Base-by-base conservation (phyloP, 2,329 filamentous ascomycete species). In the Venturia oleaginea region DNA sequence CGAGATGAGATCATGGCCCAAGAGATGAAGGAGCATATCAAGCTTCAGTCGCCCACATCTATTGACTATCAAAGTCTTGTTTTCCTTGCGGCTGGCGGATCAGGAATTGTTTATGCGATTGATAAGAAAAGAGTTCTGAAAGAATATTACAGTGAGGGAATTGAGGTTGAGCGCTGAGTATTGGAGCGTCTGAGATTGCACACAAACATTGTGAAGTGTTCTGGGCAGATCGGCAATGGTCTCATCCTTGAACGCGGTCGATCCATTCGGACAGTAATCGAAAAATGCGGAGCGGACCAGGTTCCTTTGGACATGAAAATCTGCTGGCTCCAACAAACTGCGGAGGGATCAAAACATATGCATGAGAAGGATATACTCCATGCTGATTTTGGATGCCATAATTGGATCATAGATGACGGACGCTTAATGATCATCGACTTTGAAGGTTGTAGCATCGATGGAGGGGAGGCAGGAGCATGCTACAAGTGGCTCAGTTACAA, bases 401-500 rank as follows among this genome's bases (percentile, higher is more conserved):
- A 37, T 37, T 37, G 34, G 65, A 65, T 68, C 24, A 57, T 65
- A 63, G 64, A 64, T 64, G 19, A 65, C 7, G 63, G 42, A 7
- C 59, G 55, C 46, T 42, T 67, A 46, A 67, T 64, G 61, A 63
- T 67, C 38, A 67, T 67, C 42, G 66, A 67, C 61, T 66, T 67
- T 30, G 66, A 68, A 60, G 66, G 67, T 24, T 62, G 67, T 40
- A 67, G 67, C 55, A 64, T 68, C 64, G 61, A 68, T 61, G 61
- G 63, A 57, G 63, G 64, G 66, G 62, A 65, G 32, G 62, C 67
- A 66, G 55, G 54, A 65, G 54, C 67, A n/a, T 68, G 67, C 38
- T 68, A 67, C 63, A 42, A 37, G 34, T n/a, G n/a, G n/a, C n/a
- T n/a, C n/a, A n/a, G n/a, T n/a, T n/a, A n/a, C n/a, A n/a, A n/a